Evolutionary conservation across 495 filamentous ascomycete species (phyloP).

Genomic region (Sporormia fimetaria): DNA sequence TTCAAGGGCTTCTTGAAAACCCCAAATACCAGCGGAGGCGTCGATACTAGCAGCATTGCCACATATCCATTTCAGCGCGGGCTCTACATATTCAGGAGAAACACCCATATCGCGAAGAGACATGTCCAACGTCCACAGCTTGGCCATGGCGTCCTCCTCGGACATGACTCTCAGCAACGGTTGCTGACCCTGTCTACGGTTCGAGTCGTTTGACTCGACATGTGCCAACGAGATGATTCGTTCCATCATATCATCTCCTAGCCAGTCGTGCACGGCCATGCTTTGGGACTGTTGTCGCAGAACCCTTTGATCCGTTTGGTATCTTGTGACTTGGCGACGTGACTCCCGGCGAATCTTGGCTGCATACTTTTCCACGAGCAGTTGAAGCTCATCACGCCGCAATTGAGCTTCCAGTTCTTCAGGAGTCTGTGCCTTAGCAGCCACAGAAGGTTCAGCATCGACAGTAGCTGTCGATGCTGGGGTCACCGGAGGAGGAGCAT

Average conservation of each 20-base stretch:
- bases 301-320: constrained; percentile 68
- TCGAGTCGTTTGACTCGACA: constrained; percentile 36
- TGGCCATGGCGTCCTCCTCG: constrained; percentile 61
- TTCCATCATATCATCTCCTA: constrained; percentile 67
- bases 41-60: constrained; percentile 38
- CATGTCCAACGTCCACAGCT: constrained; percentile 69
- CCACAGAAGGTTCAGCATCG: neutral
- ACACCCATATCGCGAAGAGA: constrained; percentile 59
- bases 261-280: constrained; percentile 63
- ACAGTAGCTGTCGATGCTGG: neutral
- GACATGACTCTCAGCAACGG: constrained; percentile 28
- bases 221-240: constrained; percentile 50
- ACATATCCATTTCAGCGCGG: constrained; percentile 54
- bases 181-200: constrained; percentile 24
- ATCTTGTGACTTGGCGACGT: constrained; percentile 53
- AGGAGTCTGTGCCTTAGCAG: constrained; percentile 40
- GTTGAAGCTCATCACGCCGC: constrained; percentile 70
- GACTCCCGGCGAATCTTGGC: constrained; percentile 44
- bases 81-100: constrained; percentile 47
- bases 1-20: constrained; percentile 73
- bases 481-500: neutral
- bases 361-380: constrained; percentile 68
- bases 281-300: constrained; percentile 60
- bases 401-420: constrained; percentile 78
- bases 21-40: constrained; percentile 47